Evolutionary conservation across 192 early-diverging fungal species (phyloP).

Genomic region (Backusella liffmaniae): DNA sequence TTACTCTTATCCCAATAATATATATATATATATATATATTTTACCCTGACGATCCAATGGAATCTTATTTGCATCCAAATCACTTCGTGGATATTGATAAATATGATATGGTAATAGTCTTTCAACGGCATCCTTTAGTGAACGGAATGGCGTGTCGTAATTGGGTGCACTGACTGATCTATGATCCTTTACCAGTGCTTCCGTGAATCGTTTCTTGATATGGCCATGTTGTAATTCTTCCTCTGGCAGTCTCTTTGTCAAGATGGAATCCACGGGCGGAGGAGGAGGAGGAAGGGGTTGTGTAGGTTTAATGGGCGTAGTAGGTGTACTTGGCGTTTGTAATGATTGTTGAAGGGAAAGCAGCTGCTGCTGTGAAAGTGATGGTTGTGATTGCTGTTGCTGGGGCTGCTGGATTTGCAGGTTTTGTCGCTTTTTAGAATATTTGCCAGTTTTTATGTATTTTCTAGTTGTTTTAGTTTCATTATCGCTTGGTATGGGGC

Average conservation of each 20-base stretch:
- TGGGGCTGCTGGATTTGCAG: neutral
- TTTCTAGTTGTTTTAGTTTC: conserved; percentile 47
- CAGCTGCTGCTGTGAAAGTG: neutral
- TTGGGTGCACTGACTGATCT: conserved; percentile 40
- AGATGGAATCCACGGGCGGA: neutral
- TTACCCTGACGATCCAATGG: conserved; percentile 35
- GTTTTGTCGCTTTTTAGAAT: conserved; percentile 52
- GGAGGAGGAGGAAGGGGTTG: neutral
- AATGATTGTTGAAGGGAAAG: conserved; percentile 26
- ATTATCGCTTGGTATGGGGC: neutral
- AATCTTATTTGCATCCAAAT: conserved; percentile 38
- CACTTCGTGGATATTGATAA: conserved; percentile 63
- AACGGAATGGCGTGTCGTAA: conserved; percentile 61
- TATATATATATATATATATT: neutral
- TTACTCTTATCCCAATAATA: neutral
- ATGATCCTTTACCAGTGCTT: conserved; percentile 54
- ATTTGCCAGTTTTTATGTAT: conserved; percentile 61
- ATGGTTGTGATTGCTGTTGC: neutral
- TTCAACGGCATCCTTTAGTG: conserved; percentile 57
- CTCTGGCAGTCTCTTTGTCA: conserved; percentile 21
- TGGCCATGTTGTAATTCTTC: conserved; percentile 30
- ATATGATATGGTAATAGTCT: conserved; percentile 74
- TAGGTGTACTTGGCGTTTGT: conserved; percentile 26
- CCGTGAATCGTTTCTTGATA: conserved; percentile 40
- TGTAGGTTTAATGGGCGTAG: conserved; percentile 25